Conservation (phyloP, 1,284 basidiomycete species). For the Ceratobasidium sp. region DNA sequence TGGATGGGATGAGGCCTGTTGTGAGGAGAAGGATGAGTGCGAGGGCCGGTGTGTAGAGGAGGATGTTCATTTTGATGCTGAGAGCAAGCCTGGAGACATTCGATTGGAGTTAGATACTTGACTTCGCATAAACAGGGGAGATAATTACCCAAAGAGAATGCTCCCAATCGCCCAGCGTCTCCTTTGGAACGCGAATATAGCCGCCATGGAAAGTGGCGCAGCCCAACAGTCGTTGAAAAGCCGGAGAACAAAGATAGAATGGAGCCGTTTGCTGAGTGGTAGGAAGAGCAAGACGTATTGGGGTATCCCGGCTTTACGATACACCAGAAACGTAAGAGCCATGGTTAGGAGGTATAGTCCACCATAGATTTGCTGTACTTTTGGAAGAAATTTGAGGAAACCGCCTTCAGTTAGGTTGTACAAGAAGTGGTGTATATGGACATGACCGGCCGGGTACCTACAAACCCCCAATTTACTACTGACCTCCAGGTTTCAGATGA, state of each 20-base stretch:
- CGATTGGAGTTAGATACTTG: slow-evolving; percentile 8
- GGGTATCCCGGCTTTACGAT: slow-evolving; percentile 74
- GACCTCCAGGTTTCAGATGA: slow-evolving; percentile 10
- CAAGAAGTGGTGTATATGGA: slow-evolving; percentile 86
- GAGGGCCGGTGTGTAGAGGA: slow-evolving; percentile 92
- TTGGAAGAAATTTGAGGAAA: slow-evolving; percentile 10
- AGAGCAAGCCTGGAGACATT: slow-evolving; percentile 65
- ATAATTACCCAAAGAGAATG: slow-evolving; percentile 78
- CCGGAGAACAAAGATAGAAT: slow-evolving; percentile 92
- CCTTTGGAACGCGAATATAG: slow-evolving; percentile 72
- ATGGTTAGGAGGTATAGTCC: slow-evolving; percentile 78
- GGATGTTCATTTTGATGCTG: slow-evolving; percentile 95
- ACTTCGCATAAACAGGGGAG: not conserved
- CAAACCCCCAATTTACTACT: not conserved
- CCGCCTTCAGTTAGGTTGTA: slow-evolving; percentile 75
- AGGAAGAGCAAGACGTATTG: slow-evolving; percentile 85
- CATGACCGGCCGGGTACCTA: slow-evolving; percentile 95
- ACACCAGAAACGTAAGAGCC: slow-evolving; percentile 75
- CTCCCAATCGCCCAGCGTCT: slow-evolving; percentile 73
- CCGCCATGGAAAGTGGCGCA: slow-evolving; percentile 68
- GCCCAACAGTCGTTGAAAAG: slow-evolving; percentile 97
- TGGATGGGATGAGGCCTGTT: slow-evolving; percentile 71
- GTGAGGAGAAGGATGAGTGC: slow-evolving; percentile 84
- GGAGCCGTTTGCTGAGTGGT: slow-evolving; percentile 90
- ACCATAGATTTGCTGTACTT: slow-evolving; percentile 79